Evolutionary conservation across 1,284 basidiomycete species (phyloP).

Genomic region (Tylopilus sp.): DNA sequence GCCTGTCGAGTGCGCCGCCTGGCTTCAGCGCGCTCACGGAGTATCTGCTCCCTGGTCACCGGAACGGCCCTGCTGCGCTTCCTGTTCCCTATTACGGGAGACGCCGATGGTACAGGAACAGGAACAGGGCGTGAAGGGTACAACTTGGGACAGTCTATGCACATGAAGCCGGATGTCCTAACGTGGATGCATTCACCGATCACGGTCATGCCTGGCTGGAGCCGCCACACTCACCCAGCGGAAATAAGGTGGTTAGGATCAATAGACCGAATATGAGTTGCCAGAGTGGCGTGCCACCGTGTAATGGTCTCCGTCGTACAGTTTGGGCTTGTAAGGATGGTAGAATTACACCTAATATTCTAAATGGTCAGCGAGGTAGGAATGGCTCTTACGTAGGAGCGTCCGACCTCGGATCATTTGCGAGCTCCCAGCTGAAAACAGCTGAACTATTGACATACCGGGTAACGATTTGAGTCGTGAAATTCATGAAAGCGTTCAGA

Average conservation of each 20-base stretch:
- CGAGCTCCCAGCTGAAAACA: slow-evolving; percentile 60
- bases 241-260: slow-evolving; percentile 66
- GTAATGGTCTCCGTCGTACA: slow-evolving; percentile 55
- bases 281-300: slow-evolving; percentile 49
- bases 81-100: slow-evolving; percentile 32
- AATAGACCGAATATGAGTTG: slow-evolving; percentile 42
- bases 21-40: slow-evolving; percentile 45
- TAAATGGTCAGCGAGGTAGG: slow-evolving; percentile 8
- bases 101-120: slow-evolving; percentile 38
- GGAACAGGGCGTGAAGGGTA: slow-evolving; percentile 39
- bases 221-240: slow-evolving; percentile 45
- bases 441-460: slow-evolving; percentile 51
- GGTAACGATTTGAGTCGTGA: slow-evolving; percentile 49
- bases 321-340: slow-evolving; percentile 37
- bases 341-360: slow-evolving; percentile 50
- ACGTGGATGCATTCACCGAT: neutral
- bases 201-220: neutral
- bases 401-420: slow-evolving; percentile 56
- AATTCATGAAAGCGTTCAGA: slow-evolving; percentile 52
- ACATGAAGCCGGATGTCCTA: slow-evolving; percentile 58
- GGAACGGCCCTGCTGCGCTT: slow-evolving; percentile 38
- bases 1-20: slow-evolving; percentile 36
- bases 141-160: slow-evolving; percentile 53
- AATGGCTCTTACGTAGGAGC: neutral
- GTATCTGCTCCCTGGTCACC: slow-evolving; percentile 42